Base-by-base conservation (phyloP, 768 basidiomycete species). In the Daedaleopsis sinensis region DNA sequence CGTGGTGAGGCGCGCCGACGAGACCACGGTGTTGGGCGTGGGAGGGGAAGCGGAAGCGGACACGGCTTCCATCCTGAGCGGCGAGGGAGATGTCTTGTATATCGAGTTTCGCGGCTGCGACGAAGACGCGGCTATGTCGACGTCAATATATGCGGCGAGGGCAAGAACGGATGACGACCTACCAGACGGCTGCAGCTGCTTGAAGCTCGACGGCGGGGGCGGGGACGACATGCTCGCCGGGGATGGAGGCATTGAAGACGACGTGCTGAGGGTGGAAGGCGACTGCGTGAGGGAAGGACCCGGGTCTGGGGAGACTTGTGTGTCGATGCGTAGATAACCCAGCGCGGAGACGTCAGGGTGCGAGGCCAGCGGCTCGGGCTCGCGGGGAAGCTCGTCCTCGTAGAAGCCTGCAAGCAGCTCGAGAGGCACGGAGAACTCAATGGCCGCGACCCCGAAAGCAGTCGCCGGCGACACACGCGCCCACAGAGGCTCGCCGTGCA, bases 381-480 rank as follows among this genome's bases (percentile, higher is more conserved):
- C 58, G 43, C 69, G 67, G 47, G 60, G 54, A 51, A 63, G 51
- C 63, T 68, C 60, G 58, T 70, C 57, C 65, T 67, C 58, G 68
- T 70, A 78, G 42, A 81, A 78, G 61, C 84, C 84, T 39, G 85
- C 84, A 73, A 91, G 77, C 32, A 82, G 76, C 66, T 92, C 89
- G 55, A 91, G 69, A n/a, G 79, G 71, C 59, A 86, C 82, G 6
- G 90, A 89, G 67, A 83, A 89, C 67, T 91, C 91, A 58, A 93
- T 79, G 48, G 85, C 85, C 47, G 90, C 86, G 48, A 92, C 86
- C 37, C 85, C 88, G 21, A 83, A 71, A 35, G 78, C 72, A 18
- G 80, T 76, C 53, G 86, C 81, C 36, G 62, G 58, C 18, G 46
- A 57, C 18, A 89, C 79, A 18, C 76, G 78, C 36, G 69, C 64